Evolutionary conservation across 2,329 filamentous ascomycete genomes (phyloP).

Genomic region (Colletotrichum lindemuthianum): DNA sequence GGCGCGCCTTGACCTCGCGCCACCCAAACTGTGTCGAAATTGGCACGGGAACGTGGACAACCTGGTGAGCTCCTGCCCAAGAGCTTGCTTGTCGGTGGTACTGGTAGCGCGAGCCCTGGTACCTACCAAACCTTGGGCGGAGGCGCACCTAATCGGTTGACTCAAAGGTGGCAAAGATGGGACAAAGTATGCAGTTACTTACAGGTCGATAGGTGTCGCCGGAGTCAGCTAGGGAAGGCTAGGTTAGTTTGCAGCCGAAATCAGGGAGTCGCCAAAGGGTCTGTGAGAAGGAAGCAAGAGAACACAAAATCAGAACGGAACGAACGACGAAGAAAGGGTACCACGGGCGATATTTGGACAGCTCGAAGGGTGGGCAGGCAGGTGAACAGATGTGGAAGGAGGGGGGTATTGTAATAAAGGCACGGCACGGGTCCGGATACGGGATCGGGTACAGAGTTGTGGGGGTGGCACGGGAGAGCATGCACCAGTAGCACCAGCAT

Average conservation of each 20-base stretch:
- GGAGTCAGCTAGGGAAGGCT: conserved; percentile 61
- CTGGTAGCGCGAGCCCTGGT: too few relatives aligned
- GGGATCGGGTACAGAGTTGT: conserved; percentile 49
- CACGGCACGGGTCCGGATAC: conserved; percentile 41
- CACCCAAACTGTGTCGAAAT: too few relatives aligned
- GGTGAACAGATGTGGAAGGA: conserved; percentile 42
- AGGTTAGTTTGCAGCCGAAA: conserved; percentile 53
- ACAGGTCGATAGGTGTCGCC: conserved; percentile 71
- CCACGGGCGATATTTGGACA: conserved; percentile 36
- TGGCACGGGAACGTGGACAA: too few relatives aligned
- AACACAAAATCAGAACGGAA: conserved; percentile 38
- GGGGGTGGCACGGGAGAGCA: conserved; percentile 57
- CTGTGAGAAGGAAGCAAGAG: conserved; percentile 24
- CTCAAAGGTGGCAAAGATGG: not conserved
- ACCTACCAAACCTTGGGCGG: too few relatives aligned
- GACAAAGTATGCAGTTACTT: conserved; percentile 47
- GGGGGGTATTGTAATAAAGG: conserved; percentile 45
- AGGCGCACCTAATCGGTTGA: not conserved
- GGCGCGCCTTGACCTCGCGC: too few relatives aligned
- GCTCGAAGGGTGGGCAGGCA: conserved; percentile 37
- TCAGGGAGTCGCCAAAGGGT: conserved; percentile 3
- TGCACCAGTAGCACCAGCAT: conserved; percentile 42
- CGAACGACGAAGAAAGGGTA: conserved; percentile 39
- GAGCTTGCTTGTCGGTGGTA: too few relatives aligned
- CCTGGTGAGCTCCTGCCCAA: too few relatives aligned